Evolutionary conservation across 306 rosid genomes (phyloP).

Genomic region (Gynostemma pentaphyllum): DNA sequence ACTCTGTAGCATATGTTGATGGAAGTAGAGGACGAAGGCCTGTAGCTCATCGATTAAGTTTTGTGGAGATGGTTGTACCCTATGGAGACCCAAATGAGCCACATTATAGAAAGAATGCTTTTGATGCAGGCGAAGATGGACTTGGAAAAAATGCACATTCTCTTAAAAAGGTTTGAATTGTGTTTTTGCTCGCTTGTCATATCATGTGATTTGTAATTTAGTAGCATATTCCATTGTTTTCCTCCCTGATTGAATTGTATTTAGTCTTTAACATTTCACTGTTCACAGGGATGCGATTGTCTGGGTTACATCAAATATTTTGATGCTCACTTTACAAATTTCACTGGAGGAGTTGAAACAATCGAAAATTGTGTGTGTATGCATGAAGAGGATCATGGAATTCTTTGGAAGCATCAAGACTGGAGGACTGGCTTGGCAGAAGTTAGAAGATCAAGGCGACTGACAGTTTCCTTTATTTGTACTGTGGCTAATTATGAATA

Average conservation of each 20-base stretch:
- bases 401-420: constrained; percentile 89
- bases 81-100: constrained; percentile 94
- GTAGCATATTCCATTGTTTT: neutral
- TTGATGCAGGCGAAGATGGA: constrained; percentile 95
- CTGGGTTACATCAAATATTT: constrained; percentile 84
- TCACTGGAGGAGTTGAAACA: constrained; percentile 76
- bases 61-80: constrained; percentile 95
- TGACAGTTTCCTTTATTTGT: constrained; percentile 64
- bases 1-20: constrained; percentile 84
- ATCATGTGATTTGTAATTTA: neutral
- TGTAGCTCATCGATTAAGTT: constrained; percentile 79
- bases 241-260: neutral
- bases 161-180: constrained; percentile 55
- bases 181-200: neutral
- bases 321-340: constrained; percentile 78
- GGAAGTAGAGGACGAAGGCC: constrained; percentile 86
- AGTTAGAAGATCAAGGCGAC: constrained; percentile 79
- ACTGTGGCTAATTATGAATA: constrained; percentile 90
- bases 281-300: constrained; percentile 76
- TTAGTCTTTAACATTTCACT: constrained; percentile 14
- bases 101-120: constrained; percentile 89
- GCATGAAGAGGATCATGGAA: constrained; percentile 90
- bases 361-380: constrained; percentile 68
- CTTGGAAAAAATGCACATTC: constrained; percentile 92
- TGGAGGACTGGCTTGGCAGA: constrained; percentile 90